phyloP scores from a whole-genome alignment of 1,139 yeast species.

The Ashbya aceris region DNA sequence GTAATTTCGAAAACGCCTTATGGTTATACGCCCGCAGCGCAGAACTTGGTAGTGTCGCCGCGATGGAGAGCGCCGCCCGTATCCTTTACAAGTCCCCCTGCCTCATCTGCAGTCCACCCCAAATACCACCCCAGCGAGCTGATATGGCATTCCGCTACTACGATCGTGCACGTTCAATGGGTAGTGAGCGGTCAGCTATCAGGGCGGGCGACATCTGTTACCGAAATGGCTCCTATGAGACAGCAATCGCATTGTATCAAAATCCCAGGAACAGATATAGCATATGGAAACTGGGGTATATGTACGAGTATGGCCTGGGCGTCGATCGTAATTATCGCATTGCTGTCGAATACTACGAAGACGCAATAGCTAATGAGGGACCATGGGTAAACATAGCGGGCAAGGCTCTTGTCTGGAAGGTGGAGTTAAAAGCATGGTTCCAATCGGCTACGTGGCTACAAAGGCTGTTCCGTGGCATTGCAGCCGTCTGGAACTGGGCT shows the following conservation, averaged over 20 bases:
- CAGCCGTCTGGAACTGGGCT: too few species aligned
- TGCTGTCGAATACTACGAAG: conserved; percentile 80
- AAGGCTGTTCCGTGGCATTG: too few species aligned
- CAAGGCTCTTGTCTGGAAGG: conserved; percentile 39
- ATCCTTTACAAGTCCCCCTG: conserved; percentile 58
- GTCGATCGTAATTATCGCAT: conserved; percentile 65
- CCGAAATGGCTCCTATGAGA: conserved; percentile 36
- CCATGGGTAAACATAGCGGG: conserved; percentile 40
- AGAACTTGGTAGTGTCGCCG: conserved; percentile 74
- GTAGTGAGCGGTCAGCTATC: conserved; percentile 61
- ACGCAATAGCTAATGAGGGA: conserved; percentile 38
- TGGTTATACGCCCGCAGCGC: conserved; percentile 79
- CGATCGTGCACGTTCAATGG: conserved; percentile 57
- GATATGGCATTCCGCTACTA: conserved; percentile 56
- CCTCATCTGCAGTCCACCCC: conserved; percentile 33
- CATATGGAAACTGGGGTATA: conserved; percentile 47
- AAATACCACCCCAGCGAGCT: conserved; percentile 34
- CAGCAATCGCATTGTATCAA: conserved; percentile 55
- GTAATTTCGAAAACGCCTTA: conserved; percentile 56
- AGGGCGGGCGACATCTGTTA: conserved; percentile 72
- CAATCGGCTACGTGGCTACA: neutral
- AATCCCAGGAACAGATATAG: conserved; percentile 20
- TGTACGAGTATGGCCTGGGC: conserved; percentile 82
- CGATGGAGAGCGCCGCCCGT: conserved; percentile 74
- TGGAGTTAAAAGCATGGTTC: conserved; percentile 27